Evolutionary conservation across 768 basidiomycete species (phyloP).

Genomic region (Lactarius hengduanensis): DNA sequence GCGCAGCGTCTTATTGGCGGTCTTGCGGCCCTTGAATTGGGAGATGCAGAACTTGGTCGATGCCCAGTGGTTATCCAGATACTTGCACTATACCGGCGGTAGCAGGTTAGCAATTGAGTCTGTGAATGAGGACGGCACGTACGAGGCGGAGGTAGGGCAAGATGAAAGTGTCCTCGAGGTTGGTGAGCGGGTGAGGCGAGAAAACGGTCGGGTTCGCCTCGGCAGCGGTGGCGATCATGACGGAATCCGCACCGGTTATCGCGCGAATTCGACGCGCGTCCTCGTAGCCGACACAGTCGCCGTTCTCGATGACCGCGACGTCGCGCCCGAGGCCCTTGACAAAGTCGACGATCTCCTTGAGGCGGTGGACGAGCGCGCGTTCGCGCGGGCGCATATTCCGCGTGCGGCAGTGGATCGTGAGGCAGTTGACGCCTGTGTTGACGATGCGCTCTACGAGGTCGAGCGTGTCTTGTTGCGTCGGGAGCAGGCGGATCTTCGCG

Average conservation of each 20-base stretch:
- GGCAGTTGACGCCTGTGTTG: conserved; percentile 79
- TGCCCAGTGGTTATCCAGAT: conserved; percentile 76
- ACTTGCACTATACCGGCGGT: conserved; percentile 51
- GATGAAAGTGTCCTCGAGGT: conserved; percentile 66
- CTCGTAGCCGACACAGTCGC: conserved; percentile 79
- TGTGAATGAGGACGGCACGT: conserved; percentile 30
- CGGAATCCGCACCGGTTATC: conserved; percentile 85
- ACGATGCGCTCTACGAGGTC: conserved; percentile 87
- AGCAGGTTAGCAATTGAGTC: neutral
- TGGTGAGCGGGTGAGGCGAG: conserved; percentile 59
- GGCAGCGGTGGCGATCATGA: conserved; percentile 96
- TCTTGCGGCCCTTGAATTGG: conserved; percentile 75
- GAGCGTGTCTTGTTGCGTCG: conserved; percentile 83
- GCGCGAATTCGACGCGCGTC: conserved; percentile 75
- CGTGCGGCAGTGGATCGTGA: conserved; percentile 96
- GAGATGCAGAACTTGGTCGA: conserved; percentile 85
- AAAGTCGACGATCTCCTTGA: conserved; percentile 84
- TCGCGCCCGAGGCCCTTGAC: conserved; percentile 71
- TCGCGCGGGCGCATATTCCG: conserved; percentile 86
- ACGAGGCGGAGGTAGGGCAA: conserved; percentile 77
- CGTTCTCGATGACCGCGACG: conserved; percentile 91
- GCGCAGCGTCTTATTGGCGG: conserved; percentile 55
- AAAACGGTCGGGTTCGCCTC: conserved; percentile 93
- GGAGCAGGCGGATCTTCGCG: conserved; percentile 89
- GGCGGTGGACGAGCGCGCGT: conserved; percentile 69